Evolutionary conservation across 1,139 yeast species (phyloP), one percentile per base, ranked within the genome.

Genomic region (Geotrichum macrosporum): DNA sequence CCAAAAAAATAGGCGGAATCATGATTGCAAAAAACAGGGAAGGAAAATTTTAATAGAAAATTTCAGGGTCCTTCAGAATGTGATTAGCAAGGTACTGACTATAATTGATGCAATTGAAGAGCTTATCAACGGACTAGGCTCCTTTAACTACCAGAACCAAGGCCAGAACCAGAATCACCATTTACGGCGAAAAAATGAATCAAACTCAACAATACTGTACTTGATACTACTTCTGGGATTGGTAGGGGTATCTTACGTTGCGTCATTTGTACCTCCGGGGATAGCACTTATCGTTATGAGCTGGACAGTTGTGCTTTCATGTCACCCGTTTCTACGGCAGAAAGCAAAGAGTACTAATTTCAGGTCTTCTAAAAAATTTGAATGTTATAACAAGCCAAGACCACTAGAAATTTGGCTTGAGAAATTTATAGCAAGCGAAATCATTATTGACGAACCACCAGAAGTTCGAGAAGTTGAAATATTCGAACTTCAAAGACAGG

Each of bases 171-270:
- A n/a, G n/a, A n/a, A n/a, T n/a, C n/a, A n/a, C n/a, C n/a, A n/a
- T n/a, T n/a, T n/a, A n/a, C n/a, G n/a, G n/a, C n/a, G n/a, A n/a
- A 74, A 74, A 50, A 83, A 86, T 62, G 95, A 86, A 58, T 70
- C 76, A 47, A 65, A 73, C 20, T 78, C 94, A 0, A 82, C 94
- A 0, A 65, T 73, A 1, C 50, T 77, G 21, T 76, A 75, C 53
- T 60, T 75, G 46, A 61, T 73, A n/a, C 63, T 78, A 2, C 68
- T 78, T 37, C 61, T 69, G 37, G 65, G 72, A 0, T 67, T 77
- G 0, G 53, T 75, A 2, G 60, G 68, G 0, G 67, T 78, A 1
- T 66, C 78, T 32, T 60, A 76, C 5, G 62, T 79, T 12, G 87
- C 94, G 0, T 74, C 77, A 12, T 80, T 72, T 49, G 74, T 86